A percentile compares a stretch with the other conserved stretches of the same genome.
phyloP scores from a whole-genome alignment of 1,284 basidiomycete genomes.

The Rugosomyces carneus region DNA sequence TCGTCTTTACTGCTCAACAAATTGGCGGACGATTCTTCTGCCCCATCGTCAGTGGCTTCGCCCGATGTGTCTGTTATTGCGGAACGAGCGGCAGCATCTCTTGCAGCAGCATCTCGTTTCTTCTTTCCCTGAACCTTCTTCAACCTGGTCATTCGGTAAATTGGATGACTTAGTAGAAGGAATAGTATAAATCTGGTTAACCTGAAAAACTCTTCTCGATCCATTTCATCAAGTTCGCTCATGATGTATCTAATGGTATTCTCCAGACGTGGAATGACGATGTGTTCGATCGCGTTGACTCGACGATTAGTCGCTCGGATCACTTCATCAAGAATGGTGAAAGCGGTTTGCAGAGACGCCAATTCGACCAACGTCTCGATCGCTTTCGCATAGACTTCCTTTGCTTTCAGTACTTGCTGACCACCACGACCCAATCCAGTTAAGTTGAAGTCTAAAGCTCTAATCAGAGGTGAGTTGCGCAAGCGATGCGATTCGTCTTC shows the following conservation, averaged over 20 bases:
- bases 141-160: slow-evolving; percentile 42
- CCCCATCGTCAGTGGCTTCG: slow-evolving; percentile 26
- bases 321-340: slow-evolving; percentile 98
- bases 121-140: slow-evolving; percentile 98
- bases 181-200: slow-evolving; percentile 21
- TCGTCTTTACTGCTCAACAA: slow-evolving; percentile 82
- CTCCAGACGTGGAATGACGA: slow-evolving; percentile 92
- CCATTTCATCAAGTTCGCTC: slow-evolving; percentile 95
- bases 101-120: slow-evolving; percentile 70
- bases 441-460: slow-evolving; percentile 80
- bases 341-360: slow-evolving; percentile 95
- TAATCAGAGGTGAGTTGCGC: background rate
- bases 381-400: slow-evolving; percentile 96
- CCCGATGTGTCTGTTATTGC: slow-evolving; percentile 19
- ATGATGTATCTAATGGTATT: slow-evolving; percentile 98
- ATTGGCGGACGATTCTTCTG: slow-evolving; percentile 38
- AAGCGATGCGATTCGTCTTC: slow-evolving; percentile 19
- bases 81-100: slow-evolving; percentile 31
- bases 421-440: slow-evolving; percentile 98
- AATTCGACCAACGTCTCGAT: slow-evolving; percentile 96
- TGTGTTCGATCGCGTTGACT: slow-evolving; percentile 98
- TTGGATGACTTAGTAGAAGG: slow-evolving; percentile 1
- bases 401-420: slow-evolving; percentile 90
- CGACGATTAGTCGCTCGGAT: slow-evolving; percentile 97
- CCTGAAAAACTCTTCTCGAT: slow-evolving; percentile 97